phyloP scores from a whole-genome alignment of 164 flowering plant genomes.

The Paratinospora sagittata region DNA sequence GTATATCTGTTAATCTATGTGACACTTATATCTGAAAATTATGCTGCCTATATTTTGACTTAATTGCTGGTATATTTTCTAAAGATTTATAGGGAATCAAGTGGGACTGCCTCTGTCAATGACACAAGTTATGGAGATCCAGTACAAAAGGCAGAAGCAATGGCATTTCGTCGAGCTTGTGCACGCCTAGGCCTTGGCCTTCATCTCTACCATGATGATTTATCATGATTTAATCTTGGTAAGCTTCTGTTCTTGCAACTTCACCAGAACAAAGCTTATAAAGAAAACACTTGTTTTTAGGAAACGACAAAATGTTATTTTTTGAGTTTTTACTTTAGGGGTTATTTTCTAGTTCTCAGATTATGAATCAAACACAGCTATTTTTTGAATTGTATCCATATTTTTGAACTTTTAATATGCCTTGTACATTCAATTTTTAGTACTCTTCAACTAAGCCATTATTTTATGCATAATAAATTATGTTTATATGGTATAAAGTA shows the following conservation, averaged over 20 bases:
- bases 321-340: too few species aligned
- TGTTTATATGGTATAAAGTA: too few species aligned
- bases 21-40: too few species aligned
- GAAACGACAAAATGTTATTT: too few species aligned
- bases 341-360: too few species aligned
- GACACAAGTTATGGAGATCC: slow-evolving; percentile 79
- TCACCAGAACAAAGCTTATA: background rate
- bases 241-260: background rate
- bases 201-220: slow-evolving; percentile 88
- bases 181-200: slow-evolving; percentile 94
- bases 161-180: slow-evolving; percentile 99
- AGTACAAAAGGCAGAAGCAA: slow-evolving; percentile 91
- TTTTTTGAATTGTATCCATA: too few species aligned
- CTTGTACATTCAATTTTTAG: too few species aligned
- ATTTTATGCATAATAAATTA: too few species aligned
- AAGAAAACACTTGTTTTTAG: too few species aligned
- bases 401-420: too few species aligned
- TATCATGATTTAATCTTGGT: slow-evolving; percentile 12
- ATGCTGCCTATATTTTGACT: background rate
- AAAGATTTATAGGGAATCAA: slow-evolving; percentile 80
- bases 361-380: too few species aligned
- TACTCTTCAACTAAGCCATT: too few species aligned
- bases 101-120: slow-evolving; percentile 63
- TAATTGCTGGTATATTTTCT: background rate
- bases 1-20: background rate